Conservation (phyloP, 257 asterid species). For the Primulina huaijiensis region DNA sequence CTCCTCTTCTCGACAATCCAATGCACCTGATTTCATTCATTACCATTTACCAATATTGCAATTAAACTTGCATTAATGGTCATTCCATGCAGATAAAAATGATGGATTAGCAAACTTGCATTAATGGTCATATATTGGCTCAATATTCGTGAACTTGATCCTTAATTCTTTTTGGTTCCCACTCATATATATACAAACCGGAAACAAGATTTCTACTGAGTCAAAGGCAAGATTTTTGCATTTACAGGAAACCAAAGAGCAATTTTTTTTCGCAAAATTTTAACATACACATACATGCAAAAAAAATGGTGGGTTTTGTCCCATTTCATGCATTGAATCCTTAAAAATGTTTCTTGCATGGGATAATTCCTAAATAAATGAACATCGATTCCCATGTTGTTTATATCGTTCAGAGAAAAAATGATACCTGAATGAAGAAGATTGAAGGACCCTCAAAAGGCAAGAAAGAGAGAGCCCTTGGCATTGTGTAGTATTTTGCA, state of each 20-base stretch:
- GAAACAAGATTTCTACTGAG: background rate
- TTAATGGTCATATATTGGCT: background rate
- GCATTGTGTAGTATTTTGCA: too few relatives aligned
- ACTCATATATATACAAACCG: background rate
- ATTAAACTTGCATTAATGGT: background rate
- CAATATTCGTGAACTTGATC: background rate
- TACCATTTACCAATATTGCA: background rate
- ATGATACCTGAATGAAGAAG: slow-evolving; percentile 33
- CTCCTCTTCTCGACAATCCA: slow-evolving; percentile 20
- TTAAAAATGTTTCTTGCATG: too few relatives aligned
- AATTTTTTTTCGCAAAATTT: background rate
- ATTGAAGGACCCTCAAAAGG: slow-evolving; percentile 31
- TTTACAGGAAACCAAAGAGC: background rate
- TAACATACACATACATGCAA: too few relatives aligned
- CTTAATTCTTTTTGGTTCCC: background rate
- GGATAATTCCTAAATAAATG: too few relatives aligned
- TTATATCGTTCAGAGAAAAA: background rate
- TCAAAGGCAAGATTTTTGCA: background rate
- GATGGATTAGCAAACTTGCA: too few relatives aligned
- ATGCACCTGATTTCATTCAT: slow-evolving; percentile 25
- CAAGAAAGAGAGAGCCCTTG: slow-evolving; percentile 18
- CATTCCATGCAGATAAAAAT: background rate
- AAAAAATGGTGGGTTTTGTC: too few relatives aligned
- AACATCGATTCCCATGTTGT: background rate
- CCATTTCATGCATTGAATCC: background rate